Base-by-base conservation (phyloP, 495 filamentous ascomycete genomes). In the Neurospora sp. region DNA sequence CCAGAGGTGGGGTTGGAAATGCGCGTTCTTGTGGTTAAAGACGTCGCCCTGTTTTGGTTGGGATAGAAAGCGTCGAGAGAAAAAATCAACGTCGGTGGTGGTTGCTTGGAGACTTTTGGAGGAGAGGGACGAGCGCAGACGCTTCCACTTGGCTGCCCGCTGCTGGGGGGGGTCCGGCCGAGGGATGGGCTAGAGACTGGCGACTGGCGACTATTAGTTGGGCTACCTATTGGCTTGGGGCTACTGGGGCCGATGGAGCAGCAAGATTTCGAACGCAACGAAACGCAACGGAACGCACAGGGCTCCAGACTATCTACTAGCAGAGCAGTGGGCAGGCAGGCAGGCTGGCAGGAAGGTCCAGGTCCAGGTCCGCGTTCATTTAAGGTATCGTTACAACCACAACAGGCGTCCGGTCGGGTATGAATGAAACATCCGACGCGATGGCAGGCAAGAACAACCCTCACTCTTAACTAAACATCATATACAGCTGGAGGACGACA, bases 91-190 rank as follows among this genome's bases (percentile, higher is more conserved):
- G 78, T 78, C 74, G 71, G 75, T 70, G 74, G 74, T 73, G 74
- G 73, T 74, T 59, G 69, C 75, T 75, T 77, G 74, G 76, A 75
- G 76, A 78, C 73, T 76, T 78, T 76, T 76, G 79, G 76, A 79
- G 78, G 74, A 75, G 74, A 72, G 70, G 75, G 53, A 65, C 53
- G 53, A 65, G 53, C 53, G 53, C 53, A 65, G 53, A 65, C 27
- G 14, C 53, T 65, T 65, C 27, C 53, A 65, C 53, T 61, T 61
- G 53, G 53, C 53, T 61, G 53, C 53, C 53, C 53, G 27, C 27
- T 61, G 53, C 53, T 61, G 53, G 53, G 53, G 27, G 27, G 53
- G 27, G 53, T 61, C 53, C 53, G 53, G 53, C 53, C 53, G 53
- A 35, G 27, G 27, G 27, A 61, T 61, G 53, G 27, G 53, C 53